Conservation (phyloP, 1,139 yeast species). For the Candida sanyaensis region DNA sequence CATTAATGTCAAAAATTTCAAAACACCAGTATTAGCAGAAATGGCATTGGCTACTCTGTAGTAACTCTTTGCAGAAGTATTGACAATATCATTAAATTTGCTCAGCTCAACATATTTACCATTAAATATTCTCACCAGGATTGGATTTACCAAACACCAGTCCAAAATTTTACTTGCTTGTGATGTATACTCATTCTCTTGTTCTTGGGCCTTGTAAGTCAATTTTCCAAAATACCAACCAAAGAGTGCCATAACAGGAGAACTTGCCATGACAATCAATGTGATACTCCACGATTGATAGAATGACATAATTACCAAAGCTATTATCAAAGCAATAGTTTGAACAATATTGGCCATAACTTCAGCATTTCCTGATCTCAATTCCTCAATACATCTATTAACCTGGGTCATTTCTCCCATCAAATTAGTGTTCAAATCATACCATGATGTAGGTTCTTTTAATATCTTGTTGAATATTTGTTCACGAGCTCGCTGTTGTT, state of each 20-base stretch:
- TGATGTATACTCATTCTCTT: conserved; percentile 59
- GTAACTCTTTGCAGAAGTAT: conserved; percentile 49
- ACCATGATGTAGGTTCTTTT: conserved; percentile 49
- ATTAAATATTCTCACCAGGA: conserved; percentile 61
- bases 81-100: conserved; percentile 42
- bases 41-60: conserved; percentile 48
- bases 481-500: conserved; percentile 58
- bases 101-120: conserved; percentile 55
- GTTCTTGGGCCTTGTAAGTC: conserved; percentile 50
- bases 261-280: conserved; percentile 64
- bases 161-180: conserved; percentile 61
- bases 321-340: conserved; percentile 51
- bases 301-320: conserved; percentile 68
- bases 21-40: conserved; percentile 57
- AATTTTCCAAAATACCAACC: conserved; percentile 54
- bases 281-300: conserved; percentile 85
- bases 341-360: conserved; percentile 60
- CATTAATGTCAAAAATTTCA: conserved; percentile 59
- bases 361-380: conserved; percentile 70
- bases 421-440: conserved; percentile 53
- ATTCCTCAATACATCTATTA: conserved; percentile 78
- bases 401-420: conserved; percentile 67
- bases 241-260: conserved; percentile 63
- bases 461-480: conserved; percentile 32
- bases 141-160: conserved; percentile 67